A percentile compares a stretch with the other conserved stretches of the same genome.
phyloP scores from a whole-genome alignment of 2,329 filamentous ascomycete species.

The Fusarium pseudoanthophilum region DNA sequence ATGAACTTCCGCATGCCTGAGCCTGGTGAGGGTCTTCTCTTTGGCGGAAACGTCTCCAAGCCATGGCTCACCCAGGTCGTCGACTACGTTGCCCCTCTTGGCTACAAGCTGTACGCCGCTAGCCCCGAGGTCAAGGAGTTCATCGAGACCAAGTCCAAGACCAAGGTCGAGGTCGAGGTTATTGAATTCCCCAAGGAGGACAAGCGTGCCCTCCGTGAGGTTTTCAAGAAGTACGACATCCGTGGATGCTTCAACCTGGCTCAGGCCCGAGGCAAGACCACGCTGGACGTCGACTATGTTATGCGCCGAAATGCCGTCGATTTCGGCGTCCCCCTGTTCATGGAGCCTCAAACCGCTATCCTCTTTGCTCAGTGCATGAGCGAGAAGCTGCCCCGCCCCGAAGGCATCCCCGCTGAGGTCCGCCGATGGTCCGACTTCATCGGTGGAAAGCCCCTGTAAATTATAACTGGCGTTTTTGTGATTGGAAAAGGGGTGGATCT shows the following conservation, averaged over 20 bases:
- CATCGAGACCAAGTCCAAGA: constrained; percentile 77
- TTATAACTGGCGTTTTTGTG: constrained; percentile 41
- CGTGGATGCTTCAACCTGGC: constrained; percentile 96
- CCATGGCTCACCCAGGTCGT: constrained; percentile 81
- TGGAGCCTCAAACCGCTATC: constrained; percentile 97
- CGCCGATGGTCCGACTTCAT: constrained; percentile 96
- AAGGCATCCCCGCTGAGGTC: constrained; percentile 92
- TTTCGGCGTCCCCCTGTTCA: constrained; percentile 96
- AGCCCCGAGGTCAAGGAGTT: constrained; percentile 83
- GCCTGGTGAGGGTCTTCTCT: constrained; percentile 92
- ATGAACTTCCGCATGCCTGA: constrained; percentile 99
- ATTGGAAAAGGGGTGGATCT: constrained; percentile 26
- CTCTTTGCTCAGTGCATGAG: constrained; percentile 98
- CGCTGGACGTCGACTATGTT: constrained; percentile 94
- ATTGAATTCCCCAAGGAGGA: constrained; percentile 98
- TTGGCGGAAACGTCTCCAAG: constrained; percentile 84
- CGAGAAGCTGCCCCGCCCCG: constrained; percentile 89
- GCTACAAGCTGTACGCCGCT: constrained; percentile 94
- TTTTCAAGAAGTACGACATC: constrained; percentile 97
- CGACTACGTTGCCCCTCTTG: constrained; percentile 86
- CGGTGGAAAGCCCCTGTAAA: constrained; percentile 82
- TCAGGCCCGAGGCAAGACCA: constrained; percentile 81
- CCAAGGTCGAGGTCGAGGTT: constrained; percentile 79
- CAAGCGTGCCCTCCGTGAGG: constrained; percentile 92
- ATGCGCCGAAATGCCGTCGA: constrained; percentile 99